A percentile compares a stretch with the other conserved stretches of the same genome.
Evolutionary conservation across 306 rosid genomes (phyloP).

Genomic region (Pterocarpus santalinus): DNA sequence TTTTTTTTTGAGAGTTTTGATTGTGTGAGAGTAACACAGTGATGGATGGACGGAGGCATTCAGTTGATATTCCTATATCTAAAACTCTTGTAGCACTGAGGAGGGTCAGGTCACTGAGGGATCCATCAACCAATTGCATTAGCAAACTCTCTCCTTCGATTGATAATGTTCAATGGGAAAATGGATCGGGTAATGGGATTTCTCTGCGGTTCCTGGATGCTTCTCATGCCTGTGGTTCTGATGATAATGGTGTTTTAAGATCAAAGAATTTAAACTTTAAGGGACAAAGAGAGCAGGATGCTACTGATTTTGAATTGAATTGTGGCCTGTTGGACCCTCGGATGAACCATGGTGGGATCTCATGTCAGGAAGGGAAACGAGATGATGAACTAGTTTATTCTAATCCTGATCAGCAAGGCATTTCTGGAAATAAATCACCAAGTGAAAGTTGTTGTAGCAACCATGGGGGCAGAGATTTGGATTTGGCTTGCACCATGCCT

Average conservation of each 20-base stretch:
- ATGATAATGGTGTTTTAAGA: conserved; percentile 46
- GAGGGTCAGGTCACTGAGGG: conserved; percentile 92
- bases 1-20: conserved; percentile 36
- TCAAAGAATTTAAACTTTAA: conserved; percentile 49
- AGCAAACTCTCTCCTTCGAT: conserved; percentile 68
- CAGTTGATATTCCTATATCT: conserved; percentile 87
- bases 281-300: conserved; percentile 47
- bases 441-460: conserved; percentile 58
- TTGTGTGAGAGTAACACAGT: conserved; percentile 35
- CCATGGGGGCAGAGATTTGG: conserved; percentile 55
- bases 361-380: conserved; percentile 45
- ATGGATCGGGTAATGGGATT: conserved; percentile 62
- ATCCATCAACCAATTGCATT: conserved; percentile 81
- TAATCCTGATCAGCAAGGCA: conserved; percentile 47
- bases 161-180: conserved; percentile 82
- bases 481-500: conserved; percentile 50
- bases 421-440: conserved; percentile 48
- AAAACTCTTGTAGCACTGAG: conserved; percentile 79
- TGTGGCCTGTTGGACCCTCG: conserved; percentile 48
- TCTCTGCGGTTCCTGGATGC: conserved; percentile 63
- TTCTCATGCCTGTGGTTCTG: conserved; percentile 55
- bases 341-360: conserved; percentile 44
- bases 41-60: conserved; percentile 90
- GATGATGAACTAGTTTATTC: conserved; percentile 48
- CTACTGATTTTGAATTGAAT: conserved; percentile 53